Base-by-base conservation (phyloP, 768 basidiomycete species). In the Lactarius hengduanensis region DNA sequence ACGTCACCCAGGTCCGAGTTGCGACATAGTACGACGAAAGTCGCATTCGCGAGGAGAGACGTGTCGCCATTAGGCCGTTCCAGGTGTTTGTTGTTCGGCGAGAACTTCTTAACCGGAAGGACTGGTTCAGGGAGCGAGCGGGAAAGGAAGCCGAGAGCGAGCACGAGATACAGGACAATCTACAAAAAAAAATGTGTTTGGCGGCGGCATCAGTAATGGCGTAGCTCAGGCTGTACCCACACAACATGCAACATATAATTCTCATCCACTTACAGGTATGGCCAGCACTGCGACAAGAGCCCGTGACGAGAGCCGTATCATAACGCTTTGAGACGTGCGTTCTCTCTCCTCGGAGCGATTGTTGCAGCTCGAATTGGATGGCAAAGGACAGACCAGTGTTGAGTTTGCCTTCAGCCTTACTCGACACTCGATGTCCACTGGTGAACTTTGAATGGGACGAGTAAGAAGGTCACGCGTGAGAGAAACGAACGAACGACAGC, bases 1-100 rank as follows among this genome's bases (percentile, higher is more conserved):
- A 87, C 82, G 26, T 82, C 81, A 22, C 80, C 69, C 7, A 88
- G 71, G 68, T 91, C 89, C 40, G 77, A 76, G 72, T 91, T 91
- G 56, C 88, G 81, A 50, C 85, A 89, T 53, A 98, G 84, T 74
- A 77, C 76, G 60, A 77, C 67, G 36, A 77, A 54, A 7, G 74
- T 74, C 38, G 76, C 76, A 69, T 77, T 77, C 32, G 74, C 76
- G 41, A 71, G 70, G 13, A 47, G 64, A 22, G 45, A 11, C n/a
- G 45, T 22, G 15, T 9, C 32, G 34, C 28, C 59, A 32, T 47
- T 28, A 15, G 58, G 55, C 20, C 16, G 55, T 56, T 56, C 55
- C 18, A 20, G 26, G 38, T 28, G 53, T 11, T n/a, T 22, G 34
- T 18, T 15, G 50, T 62, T 13, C 32, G 32, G 30, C 22, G 53